Evolutionary conservation across 2,329 filamentous ascomycete genomes (phyloP).

Genomic region (Cadophora malorum): DNA sequence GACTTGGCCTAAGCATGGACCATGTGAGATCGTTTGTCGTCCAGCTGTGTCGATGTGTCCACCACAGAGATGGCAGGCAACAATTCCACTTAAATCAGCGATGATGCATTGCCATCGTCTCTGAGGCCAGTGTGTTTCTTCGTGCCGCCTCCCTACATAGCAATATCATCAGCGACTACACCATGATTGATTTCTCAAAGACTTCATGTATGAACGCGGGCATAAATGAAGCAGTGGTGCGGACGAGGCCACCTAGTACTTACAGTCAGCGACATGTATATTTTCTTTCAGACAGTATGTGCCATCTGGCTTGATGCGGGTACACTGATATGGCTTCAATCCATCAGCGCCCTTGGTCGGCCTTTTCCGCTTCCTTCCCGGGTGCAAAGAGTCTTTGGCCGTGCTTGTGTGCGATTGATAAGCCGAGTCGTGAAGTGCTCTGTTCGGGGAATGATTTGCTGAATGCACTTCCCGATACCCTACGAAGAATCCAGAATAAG

Average conservation of each 20-base stretch:
- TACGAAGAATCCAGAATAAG: too few species aligned
- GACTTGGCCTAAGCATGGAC: neutral
- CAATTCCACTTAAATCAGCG: neutral
- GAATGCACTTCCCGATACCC: constrained; percentile 12
- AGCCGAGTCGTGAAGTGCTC: constrained; percentile 11
- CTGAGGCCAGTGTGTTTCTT: constrained; percentile 23
- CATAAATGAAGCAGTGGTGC: neutral
- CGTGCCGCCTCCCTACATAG: constrained; percentile 17
- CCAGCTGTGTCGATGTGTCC: constrained; percentile 2
- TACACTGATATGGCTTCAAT: constrained; percentile 8
- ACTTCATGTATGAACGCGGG: too few species aligned
- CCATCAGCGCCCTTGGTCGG: neutral
- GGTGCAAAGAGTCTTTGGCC: neutral
- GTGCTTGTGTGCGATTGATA: constrained; percentile 15
- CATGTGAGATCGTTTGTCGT: neutral
- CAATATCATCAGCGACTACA: neutral
- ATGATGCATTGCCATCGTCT: constrained; percentile 22
- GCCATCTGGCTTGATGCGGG: constrained; percentile 3
- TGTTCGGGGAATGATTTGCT: neutral
- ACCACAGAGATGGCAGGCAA: constrained; percentile 8
- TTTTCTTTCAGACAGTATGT: constrained; percentile 10
- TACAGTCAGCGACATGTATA: constrained; percentile 17
- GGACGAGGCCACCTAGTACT: neutral
- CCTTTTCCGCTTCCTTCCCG: constrained; percentile 14
- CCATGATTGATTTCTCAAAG: too few species aligned